Conservation (phyloP, 768 basidiomycete species). For the Hortiboletus flavorubellus region DNA sequence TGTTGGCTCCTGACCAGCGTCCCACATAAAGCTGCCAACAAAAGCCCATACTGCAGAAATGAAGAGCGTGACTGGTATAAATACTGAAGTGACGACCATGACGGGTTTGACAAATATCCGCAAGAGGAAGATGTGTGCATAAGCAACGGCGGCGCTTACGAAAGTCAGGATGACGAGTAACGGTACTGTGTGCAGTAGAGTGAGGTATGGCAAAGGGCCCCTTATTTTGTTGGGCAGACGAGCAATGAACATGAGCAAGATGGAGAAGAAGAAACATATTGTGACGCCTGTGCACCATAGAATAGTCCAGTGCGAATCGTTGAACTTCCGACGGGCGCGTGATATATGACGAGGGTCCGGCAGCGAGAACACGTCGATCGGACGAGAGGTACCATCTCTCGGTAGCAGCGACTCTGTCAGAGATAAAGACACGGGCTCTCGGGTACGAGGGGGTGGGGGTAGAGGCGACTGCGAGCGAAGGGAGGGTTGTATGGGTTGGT, state of each 20-base stretch:
- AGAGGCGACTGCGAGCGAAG: conserved; percentile 38
- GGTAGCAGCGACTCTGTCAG: conserved; percentile 80
- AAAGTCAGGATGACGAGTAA: conserved; percentile 70
- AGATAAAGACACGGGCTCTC: conserved; percentile 52
- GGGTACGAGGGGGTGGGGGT: conserved; percentile 41
- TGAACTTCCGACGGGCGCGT: conserved; percentile 63
- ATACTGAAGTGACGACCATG: conserved; percentile 72
- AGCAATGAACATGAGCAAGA: conserved; percentile 63
- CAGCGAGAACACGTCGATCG: conserved; percentile 68
- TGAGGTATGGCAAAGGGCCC: conserved; percentile 54
- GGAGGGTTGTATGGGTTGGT: conserved; percentile 21
- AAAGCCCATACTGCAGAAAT: conserved; percentile 81
- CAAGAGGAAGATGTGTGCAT: conserved; percentile 71
- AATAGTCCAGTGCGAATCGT: conserved; percentile 71
- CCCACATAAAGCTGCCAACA: conserved; percentile 71
- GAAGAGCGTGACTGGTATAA: conserved; percentile 70
- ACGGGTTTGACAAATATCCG: conserved; percentile 82
- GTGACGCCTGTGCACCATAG: conserved; percentile 59
- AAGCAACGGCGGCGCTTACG: conserved; percentile 66
- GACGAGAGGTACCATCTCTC: conserved; percentile 61
- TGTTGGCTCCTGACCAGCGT: conserved; percentile 52
- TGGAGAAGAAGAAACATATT: conserved; percentile 57
- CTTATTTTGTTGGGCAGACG: conserved; percentile 35
- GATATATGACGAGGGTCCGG: conserved; percentile 73
- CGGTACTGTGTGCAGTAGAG: conserved; percentile 74